Conservation (phyloP, 768 basidiomycete species). For the Pleurotus giganteus region DNA sequence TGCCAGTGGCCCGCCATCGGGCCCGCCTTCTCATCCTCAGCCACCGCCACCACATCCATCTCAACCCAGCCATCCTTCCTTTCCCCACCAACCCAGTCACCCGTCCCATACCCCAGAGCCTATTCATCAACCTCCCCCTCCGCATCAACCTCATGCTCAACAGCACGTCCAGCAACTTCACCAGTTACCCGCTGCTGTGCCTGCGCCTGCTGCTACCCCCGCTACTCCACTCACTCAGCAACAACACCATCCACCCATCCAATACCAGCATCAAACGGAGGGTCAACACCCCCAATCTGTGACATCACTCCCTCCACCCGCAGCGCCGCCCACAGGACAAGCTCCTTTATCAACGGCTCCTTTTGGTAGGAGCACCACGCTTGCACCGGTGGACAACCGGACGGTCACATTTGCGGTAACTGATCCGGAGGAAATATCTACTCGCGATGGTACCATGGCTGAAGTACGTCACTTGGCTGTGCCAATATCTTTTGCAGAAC, state of each 20-base stretch:
- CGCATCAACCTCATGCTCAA: conserved; percentile 16
- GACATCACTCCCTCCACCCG: conserved; percentile 6
- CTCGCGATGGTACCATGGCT: conserved; percentile 37
- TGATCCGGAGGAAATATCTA: conserved; percentile 35
- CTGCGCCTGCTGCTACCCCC: conserved; percentile 13
- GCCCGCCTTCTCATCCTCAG: neutral
- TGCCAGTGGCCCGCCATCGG: no score
- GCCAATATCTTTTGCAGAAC: conserved; percentile 2
- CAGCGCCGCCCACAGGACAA: conserved; percentile 20
- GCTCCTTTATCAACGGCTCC: conserved; percentile 23
- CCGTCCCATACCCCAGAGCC: conserved; percentile 3
- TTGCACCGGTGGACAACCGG: conserved; percentile 44
- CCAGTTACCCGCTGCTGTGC: conserved; percentile 9
- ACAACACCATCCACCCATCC: conserved; percentile 15
- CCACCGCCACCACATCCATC: conserved; percentile 18
- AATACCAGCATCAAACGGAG: conserved; percentile 16
- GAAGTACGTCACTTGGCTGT: conserved; percentile 33
- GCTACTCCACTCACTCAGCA: conserved; percentile 9
- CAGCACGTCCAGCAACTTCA: conserved; percentile 17
- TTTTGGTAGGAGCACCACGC: conserved; percentile 37
- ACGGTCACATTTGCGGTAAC: conserved; percentile 25
- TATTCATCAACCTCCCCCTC: conserved; percentile 13
- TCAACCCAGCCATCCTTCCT: neutral
- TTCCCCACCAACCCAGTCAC: conserved; percentile 8
- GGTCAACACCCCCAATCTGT: conserved; percentile 13